Conservation (phyloP, 2,329 filamentous ascomycete genomes). For the Pseudogymnoascus sp. region DNA sequence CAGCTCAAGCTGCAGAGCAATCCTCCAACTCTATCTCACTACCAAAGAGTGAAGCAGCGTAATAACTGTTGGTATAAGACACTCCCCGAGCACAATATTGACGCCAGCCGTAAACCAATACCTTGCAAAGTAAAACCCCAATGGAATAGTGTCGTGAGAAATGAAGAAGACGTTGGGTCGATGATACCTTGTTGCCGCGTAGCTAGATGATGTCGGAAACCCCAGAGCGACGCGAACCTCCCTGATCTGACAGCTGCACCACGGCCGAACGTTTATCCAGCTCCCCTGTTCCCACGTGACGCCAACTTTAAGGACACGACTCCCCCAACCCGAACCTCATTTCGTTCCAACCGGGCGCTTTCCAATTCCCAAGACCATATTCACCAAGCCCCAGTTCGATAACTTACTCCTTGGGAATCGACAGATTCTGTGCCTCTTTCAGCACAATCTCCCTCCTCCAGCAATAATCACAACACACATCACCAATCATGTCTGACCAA, state of each 20-base stretch:
- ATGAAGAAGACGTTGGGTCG: neutral
- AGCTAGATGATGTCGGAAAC: neutral
- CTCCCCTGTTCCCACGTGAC: neutral
- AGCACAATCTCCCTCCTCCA: conserved; percentile 1
- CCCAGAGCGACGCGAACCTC: neutral
- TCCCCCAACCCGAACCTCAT: neutral
- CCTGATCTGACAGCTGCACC: conserved; percentile 4
- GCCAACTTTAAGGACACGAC: conserved; percentile 6
- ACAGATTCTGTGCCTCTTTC: neutral
- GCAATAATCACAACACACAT: neutral
- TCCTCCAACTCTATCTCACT: conserved; percentile 1
- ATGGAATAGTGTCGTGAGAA: conserved; percentile 1
- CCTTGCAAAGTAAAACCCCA: neutral
- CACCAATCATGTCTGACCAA: conserved; percentile 43
- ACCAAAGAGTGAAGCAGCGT: neutral
- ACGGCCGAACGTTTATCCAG: conserved; percentile 1
- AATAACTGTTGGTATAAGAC: neutral
- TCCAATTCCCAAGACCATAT: conserved; percentile 1
- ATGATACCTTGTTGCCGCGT: conserved; percentile 5
- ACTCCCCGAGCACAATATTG: neutral
- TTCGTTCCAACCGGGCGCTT: conserved; percentile 7
- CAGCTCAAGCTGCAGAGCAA: conserved; percentile 6
- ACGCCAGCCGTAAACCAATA: neutral
- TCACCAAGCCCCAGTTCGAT: conserved; percentile 7
- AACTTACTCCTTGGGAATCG: conserved; percentile 6